Evolutionary conservation across 1,284 basidiomycete species (phyloP), one percentile per base, ranked within the genome.

Genomic region (Cryptococcus sp.): DNA sequence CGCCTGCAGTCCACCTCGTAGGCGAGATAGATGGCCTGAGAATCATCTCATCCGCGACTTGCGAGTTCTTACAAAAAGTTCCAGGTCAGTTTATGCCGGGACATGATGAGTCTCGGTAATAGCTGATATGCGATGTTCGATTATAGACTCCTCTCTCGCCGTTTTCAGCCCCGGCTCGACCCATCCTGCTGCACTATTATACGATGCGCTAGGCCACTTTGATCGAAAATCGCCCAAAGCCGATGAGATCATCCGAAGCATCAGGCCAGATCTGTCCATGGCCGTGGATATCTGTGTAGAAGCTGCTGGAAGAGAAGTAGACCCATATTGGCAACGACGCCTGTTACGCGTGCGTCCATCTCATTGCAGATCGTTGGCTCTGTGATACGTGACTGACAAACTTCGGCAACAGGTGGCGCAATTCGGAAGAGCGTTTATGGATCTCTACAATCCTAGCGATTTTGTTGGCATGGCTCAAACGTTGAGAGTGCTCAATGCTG

Each of bases 241-340:
- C 1, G 91, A 98, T 71, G 94, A 98, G 78, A 91, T 84, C 66
- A 91, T 99, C 54, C 86, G 93, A 2, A 89, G 84, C 64, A 93
- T 99, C 57, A 85, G 88, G 15, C 87, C 88, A 1, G 93, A 95
- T 39, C 84, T 99, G 42, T 88, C 87, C 0, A 82, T 84, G 27
- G 95, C 95, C 1, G 93, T 98, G 6, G 89, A 97, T 70, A 88
- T 90, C 46, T 94, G 93, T 67, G 88, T 98, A 27, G 91, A 94
- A 61, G 95, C 95, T 27, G 95, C 96, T 1, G 91, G 90, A 1
- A 84, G 88, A 54, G 94, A 97, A 78, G 93, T 91, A 86, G 91
- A 95, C 56, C 86, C 88, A 0, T 81, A 84, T 57, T 95, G 91
- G 91, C 95, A 99, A 75, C 86, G 88, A 57, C 84, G 85, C 50